Evolutionary conservation across 192 early-diverging fungal species (phyloP).

Genomic region (Umbelopsis sp.): DNA sequence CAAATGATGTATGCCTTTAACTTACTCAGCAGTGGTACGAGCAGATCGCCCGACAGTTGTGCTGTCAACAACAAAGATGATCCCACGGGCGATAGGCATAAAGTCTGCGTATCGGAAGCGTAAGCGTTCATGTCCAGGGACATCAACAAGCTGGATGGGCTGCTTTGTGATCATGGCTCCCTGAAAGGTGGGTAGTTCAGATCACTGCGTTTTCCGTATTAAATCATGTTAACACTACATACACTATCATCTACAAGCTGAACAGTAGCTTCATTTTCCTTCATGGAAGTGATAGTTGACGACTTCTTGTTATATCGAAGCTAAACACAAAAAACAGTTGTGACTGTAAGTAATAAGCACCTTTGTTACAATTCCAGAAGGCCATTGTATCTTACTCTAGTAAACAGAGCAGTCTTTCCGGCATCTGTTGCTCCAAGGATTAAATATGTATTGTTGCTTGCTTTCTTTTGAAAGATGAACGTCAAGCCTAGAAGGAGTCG

Average conservation of each 20-base stretch:
- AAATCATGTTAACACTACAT: neutral
- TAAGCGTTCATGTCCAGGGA: slow-evolving; percentile 88
- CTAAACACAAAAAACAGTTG: slow-evolving; percentile 28
- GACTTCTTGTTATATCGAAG: slow-evolving; percentile 48
- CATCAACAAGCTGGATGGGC: slow-evolving; percentile 69
- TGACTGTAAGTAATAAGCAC: neutral
- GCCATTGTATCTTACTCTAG: slow-evolving; percentile 12
- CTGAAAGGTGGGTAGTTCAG: neutral
- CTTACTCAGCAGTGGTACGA: slow-evolving; percentile 67
- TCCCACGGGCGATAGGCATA: slow-evolving; percentile 62
- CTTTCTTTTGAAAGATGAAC: slow-evolving; percentile 23
- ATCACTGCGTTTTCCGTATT: neutral
- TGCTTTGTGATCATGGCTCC: slow-evolving; percentile 23
- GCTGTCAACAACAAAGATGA: slow-evolving; percentile 84
- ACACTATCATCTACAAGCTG: slow-evolving; percentile 16
- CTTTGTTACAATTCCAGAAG: neutral
- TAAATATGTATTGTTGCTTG: slow-evolving; percentile 25
- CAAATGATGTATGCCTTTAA: neutral
- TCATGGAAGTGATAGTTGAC: slow-evolving; percentile 68
- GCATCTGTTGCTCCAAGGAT: slow-evolving; percentile 33
- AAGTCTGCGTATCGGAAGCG: slow-evolving; percentile 74
- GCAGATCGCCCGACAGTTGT: slow-evolving; percentile 54
- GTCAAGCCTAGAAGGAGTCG: neutral
- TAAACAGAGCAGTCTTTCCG: slow-evolving; percentile 39
- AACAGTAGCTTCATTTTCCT: slow-evolving; percentile 67